Base-by-base conservation (phyloP, 2,329 filamentous ascomycete genomes). In the Talaromyces marneffei region DNA sequence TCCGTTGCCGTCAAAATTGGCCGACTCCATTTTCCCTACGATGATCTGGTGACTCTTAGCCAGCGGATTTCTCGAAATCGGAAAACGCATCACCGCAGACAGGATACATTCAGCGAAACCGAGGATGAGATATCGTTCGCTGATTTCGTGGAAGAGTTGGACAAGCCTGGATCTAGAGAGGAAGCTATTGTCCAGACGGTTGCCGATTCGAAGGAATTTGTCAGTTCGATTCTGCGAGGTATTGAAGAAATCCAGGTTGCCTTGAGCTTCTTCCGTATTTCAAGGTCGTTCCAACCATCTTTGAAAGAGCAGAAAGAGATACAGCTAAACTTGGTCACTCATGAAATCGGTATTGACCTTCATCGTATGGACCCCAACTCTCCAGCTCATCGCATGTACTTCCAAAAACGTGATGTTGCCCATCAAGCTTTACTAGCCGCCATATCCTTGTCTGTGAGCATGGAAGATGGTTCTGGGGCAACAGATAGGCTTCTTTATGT, bases 241-340 rank as follows among this genome's bases (percentile, higher is more conserved):
- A 91, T 99, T 66, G 95, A 97, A 72, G 94, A 99, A 74, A 89
- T 99, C 12, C 94, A 99, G 74, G 91, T 99, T 69, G 93, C 92
- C 0, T 85, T 97, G 71, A 93, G 93, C 75, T 94, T 93, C 74
- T 84, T 97, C 66, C 91, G 91, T 18, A 77, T 99, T 62, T 92
- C 91, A 23, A 94, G 92, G 74, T 87, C 87, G 68, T 83, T 97
- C 12, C 82, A 87, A 40, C 82, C 86, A 1, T 80, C 90, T 62
- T 85, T 87, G 64, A 82, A 87, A 2, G 82, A 82, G 2, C 85
- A 87, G 29, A 81, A 83, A n/a, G 87, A 91, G 3, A 83, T 96
- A 7, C 86, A 89, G 63, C 81, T 97, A 63, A 96, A 93, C 70
- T 84, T 92, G 48, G 92, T 93, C 6, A 96, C 96, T 84, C 97